phyloP scores from a whole-genome alignment of 257 asterid species.

The Forsythia viridissima region DNA sequence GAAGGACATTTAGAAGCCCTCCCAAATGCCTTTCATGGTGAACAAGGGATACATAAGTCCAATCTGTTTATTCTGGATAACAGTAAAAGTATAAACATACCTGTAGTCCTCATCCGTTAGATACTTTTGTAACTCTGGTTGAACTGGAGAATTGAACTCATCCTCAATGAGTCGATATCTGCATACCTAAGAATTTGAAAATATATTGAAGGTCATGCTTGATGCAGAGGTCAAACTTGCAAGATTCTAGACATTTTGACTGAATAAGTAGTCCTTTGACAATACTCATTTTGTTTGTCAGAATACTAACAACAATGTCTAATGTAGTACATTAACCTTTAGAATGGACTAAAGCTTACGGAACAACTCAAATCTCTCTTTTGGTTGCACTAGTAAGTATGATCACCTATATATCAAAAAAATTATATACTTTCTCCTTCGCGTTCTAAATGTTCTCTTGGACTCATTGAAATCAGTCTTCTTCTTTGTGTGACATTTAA shows the following conservation, averaged over 20 bases:
- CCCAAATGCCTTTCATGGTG: background rate
- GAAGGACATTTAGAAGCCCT: background rate
- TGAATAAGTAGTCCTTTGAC: background rate
- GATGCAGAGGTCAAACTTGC: constrained; percentile 6
- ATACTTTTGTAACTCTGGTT: constrained; percentile 77
- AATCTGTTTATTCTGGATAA: background rate
- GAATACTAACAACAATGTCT: background rate
- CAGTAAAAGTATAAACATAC: constrained; percentile 32
- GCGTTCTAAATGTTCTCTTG: background rate
- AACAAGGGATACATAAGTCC: background rate
- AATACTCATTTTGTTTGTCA: background rate
- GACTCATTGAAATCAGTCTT: background rate
- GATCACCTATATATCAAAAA: background rate
- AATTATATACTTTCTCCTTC: background rate
- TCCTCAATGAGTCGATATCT: constrained; percentile 87
- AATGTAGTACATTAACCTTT: constrained; percentile 1
- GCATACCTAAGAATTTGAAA: constrained; percentile 58
- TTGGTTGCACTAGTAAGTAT: background rate
- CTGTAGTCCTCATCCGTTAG: constrained; percentile 86
- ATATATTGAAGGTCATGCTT: constrained; percentile 8
- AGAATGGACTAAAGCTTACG: background rate
- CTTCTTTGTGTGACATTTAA: background rate
- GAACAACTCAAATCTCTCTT: background rate
- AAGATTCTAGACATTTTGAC: constrained; percentile 5
- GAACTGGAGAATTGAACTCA: constrained; percentile 76